Base-by-base conservation (phyloP, 148 eudicot genomes). In the Camellia lanceoleosa region DNA sequence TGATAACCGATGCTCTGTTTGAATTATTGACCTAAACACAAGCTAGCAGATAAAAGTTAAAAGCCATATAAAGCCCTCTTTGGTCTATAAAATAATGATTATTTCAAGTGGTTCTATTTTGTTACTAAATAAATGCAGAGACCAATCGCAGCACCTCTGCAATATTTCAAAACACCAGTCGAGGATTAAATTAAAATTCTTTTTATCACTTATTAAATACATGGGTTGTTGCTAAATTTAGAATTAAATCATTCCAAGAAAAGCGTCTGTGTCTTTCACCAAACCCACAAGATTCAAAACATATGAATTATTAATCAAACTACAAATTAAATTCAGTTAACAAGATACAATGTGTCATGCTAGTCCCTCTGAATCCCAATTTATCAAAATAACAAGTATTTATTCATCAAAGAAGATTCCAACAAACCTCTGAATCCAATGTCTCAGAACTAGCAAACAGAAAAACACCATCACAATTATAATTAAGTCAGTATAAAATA, bases 341-440 rank as follows among this genome's bases (percentile, higher is more conserved):
- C 30, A 30, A 38, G 42, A 43, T 12, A 11, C 7, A 38, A 30
- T 47, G 11, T 8, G 49, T 65, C 14, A 19, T 64, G 49, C 10
- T 42, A 54, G 41, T 54, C 63, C 55, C 15, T 59, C n/a, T 5
- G 19, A 7, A 68, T 68, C 44, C 75, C 71, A 81, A 61, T 75
- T 75, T 30, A 81, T 52, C 16, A 23, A 20, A 44, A 75, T 58
- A 55, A 68, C 7, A 78, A 69, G 10, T 49, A 46, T 20, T 30
- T 61, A 2, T 66, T 13, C 58, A 78, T 59, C 55, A 23, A 20
- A 52, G 16, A 7, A n/a, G 38, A 78, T 14, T 18, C 72, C 18
- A 61, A 85, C 84, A 68, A 68, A 94, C 99, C 99, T 92, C 77
- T 51, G 85, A 78, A 92, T 85, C 84, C 93, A 90, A 84, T 92